Evolutionary conservation across 108 stramenopile species (phyloP).

Genomic region (Phaeodactylum tricornutum): DNA sequence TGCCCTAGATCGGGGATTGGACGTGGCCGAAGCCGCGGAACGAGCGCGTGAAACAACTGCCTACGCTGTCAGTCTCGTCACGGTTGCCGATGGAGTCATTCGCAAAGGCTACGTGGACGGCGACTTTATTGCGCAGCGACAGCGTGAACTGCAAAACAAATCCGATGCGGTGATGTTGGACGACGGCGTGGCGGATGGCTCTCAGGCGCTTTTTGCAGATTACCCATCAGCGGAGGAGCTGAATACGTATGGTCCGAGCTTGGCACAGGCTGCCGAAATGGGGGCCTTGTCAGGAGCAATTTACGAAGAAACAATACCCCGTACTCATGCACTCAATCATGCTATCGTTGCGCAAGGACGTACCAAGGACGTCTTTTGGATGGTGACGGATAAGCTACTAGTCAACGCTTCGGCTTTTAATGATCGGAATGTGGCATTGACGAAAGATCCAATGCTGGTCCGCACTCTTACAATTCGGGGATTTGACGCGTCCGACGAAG

Average conservation of each 20-base stretch:
- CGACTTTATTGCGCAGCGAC: neutral
- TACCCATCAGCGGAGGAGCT: constrained; percentile 19
- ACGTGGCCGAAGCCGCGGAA: constrained; percentile 31
- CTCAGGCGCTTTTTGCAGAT: constrained; percentile 20
- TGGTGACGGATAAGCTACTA: constrained; percentile 43
- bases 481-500: constrained; percentile 81
- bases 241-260: neutral
- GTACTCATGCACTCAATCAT: constrained; percentile 38
- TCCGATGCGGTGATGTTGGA: too few relatives aligned
- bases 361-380: constrained; percentile 67
- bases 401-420: neutral
- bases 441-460: constrained; percentile 24
- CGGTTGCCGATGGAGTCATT: constrained; percentile 38
- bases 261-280: constrained; percentile 44
- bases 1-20: constrained; percentile 18
- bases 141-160: too few relatives aligned
- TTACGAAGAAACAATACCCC: constrained; percentile 39
- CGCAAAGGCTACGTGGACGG: constrained; percentile 21
- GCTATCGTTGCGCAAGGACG: constrained; percentile 62
- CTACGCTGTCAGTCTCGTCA: constrained; percentile 39
- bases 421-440: too few relatives aligned
- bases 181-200: too few relatives aligned
- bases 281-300: constrained; percentile 55
- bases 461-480: constrained; percentile 75
- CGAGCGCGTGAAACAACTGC: constrained; percentile 45